Evolutionary conservation across 148 eudicot genomes (phyloP).

Genomic region (Selenicereus undatus): DNA sequence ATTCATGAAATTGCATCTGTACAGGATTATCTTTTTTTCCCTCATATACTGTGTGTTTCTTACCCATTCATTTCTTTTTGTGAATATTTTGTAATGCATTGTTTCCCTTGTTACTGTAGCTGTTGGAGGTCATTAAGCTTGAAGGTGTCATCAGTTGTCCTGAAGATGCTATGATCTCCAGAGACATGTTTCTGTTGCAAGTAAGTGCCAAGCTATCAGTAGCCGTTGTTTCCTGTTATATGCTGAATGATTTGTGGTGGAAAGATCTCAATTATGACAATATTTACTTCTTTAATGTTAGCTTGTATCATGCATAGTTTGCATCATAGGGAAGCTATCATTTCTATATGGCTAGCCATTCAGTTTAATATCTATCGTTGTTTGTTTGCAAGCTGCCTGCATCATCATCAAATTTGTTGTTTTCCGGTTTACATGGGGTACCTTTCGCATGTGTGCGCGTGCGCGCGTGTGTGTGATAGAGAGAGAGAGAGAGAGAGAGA

Average conservation of each 20-base stretch:
- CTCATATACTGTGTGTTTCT: neutral
- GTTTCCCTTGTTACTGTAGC: constrained; percentile 29
- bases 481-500: no score
- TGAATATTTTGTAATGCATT: constrained; percentile 40
- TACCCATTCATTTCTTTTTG: neutral
- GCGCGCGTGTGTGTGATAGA: neutral
- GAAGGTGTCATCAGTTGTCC: constrained; percentile 68
- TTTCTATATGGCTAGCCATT: neutral
- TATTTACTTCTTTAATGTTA: neutral
- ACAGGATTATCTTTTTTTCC: neutral
- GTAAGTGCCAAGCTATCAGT: constrained; percentile 32
- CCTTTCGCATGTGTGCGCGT: neutral
- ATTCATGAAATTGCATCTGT: constrained; percentile 19
- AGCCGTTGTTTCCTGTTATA: neutral
- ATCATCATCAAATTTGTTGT: neutral
- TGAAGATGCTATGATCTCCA: constrained; percentile 71
- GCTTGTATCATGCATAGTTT: neutral
- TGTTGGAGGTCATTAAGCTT: constrained; percentile 85
- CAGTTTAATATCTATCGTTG: neutral
- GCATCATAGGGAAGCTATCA: neutral
- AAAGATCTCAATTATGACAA: neutral
- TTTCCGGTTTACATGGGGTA: neutral
- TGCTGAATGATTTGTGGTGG: neutral
- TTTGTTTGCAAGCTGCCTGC: neutral
- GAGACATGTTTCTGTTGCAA: constrained; percentile 81